Evolutionary conservation across 2,329 filamentous ascomycete genomes (phyloP), one percentile per base, ranked within the genome.

Genomic region (Colletotrichum magnum): DNA sequence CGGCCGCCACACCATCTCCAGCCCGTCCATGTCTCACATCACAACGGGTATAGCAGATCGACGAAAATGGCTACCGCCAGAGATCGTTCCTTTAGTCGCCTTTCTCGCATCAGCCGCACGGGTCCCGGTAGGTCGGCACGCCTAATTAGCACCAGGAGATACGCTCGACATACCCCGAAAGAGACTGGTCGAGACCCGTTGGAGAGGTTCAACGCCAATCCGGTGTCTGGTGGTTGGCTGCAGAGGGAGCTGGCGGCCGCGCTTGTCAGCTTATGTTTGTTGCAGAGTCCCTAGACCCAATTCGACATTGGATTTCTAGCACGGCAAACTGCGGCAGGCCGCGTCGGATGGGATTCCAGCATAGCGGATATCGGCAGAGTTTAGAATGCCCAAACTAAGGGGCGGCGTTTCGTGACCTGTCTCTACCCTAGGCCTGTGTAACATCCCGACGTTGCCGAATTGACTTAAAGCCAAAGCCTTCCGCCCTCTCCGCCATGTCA

Each of bases 331-430:
- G 28, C 7, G 10, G 28, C 6, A 9, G 2, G 7, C 28, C 28
- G 7, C 28, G 7, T 32, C 28, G 28, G 28, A 32, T 32, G 6
- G 13, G 41, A 16, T 5, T 43, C 13, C 41, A 10, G 41, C 41
- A 16, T 43, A 12, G 41, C 41, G 16, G 16, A 13, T 13, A 15
- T 43, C 47, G 50, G 50, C 59, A 62, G 12, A 62, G 59, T 62
- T 62, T 36, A 36, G 1, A 2, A 32, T 54, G 50, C 21, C 50
- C 10, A 54, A 62, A 47, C 59, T 62, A n/a, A n/a, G n/a, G n/a
- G n/a, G n/a, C n/a, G 50, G 50, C 50, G 24, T 39, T 36, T 39
- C 39, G 16, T 36, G n/a, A n/a, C 7, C 13, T 36, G 26, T 4
- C 5, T 6, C n/a, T 12, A 18, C 6, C 18, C 18, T 18, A 43